Conservation (phyloP, 1,284 basidiomycete species). For the Microbotryum scabiosae region DNA sequence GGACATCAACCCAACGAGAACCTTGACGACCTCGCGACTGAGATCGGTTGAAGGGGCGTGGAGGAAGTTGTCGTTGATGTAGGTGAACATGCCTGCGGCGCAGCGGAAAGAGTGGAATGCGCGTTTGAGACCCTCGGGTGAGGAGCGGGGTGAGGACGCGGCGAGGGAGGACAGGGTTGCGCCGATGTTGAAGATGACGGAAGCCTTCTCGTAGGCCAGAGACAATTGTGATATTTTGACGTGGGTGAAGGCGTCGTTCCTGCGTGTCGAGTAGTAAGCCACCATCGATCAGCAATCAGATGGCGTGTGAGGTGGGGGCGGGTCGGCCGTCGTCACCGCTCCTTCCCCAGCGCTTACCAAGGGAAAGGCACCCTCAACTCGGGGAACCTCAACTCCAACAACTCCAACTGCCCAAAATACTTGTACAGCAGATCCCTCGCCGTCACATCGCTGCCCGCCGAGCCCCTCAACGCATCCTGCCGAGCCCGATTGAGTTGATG, state of each 20-base stretch:
- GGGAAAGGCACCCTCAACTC: conserved; percentile 93
- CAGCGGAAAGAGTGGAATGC: conserved; percentile 86
- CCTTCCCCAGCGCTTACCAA: conserved; percentile 48
- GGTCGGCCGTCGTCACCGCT: no score
- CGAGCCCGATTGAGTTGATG: conserved; percentile 75
- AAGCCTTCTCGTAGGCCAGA: conserved; percentile 96
- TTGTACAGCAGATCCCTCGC: conserved; percentile 93
- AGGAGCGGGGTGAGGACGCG: conserved; percentile 66
- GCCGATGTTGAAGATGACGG: conserved; percentile 93
- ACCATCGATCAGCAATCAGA: background rate
- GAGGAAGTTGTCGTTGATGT: conserved; percentile 99
- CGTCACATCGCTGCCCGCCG: conserved; percentile 83
- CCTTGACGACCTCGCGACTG: conserved; percentile 86
- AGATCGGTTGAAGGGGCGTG: conserved; percentile 98
- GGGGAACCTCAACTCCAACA: conserved; percentile 91
- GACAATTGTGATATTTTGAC: conserved; percentile 91
- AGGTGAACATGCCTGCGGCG: conserved; percentile 94
- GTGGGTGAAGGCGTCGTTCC: conserved; percentile 85
- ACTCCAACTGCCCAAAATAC: conserved; percentile 97
- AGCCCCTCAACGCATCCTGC: conserved; percentile 85
- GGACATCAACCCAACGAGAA: conserved; percentile 73
- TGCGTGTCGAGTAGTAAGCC: conserved; percentile 22
- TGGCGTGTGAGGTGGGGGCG: background rate
- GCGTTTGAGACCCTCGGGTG: conserved; percentile 90
- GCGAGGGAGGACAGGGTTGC: conserved; percentile 87